phyloP scores from a whole-genome alignment of 2,329 filamentous ascomycete genomes.

The Fusarium gaditjirri region DNA sequence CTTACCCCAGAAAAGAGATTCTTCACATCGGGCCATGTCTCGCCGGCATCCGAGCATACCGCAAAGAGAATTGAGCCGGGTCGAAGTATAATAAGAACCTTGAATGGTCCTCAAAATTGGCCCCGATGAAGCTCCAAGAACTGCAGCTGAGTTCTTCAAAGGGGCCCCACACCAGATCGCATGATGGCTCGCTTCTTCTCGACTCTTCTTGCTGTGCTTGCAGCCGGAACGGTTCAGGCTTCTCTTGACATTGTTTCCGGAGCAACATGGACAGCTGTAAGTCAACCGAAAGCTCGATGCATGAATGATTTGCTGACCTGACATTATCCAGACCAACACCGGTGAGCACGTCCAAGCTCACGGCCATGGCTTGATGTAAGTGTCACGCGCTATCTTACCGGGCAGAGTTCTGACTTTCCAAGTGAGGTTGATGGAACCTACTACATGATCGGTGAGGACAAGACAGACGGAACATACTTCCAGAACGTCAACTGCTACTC shows the following conservation, averaged over 20 bases:
- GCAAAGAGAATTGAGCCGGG: background rate
- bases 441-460: constrained; percentile 78
- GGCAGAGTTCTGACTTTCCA: background rate
- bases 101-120: background rate
- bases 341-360: constrained; percentile 73
- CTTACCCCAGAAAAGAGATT: background rate
- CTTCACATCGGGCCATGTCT: background rate
- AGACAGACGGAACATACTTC: constrained; percentile 69
- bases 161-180: too few species aligned
- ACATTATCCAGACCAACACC: constrained; percentile 49
- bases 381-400: fast-evolving
- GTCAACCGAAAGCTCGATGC: background rate
- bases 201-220: constrained; percentile 3
- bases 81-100: background rate
- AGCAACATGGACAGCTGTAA: constrained; percentile 58
- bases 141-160: background rate
- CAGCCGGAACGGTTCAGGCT: constrained; percentile 9
- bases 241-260: constrained; percentile 55
- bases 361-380: constrained; percentile 70
- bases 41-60: constrained; percentile 4
- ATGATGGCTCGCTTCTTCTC: constrained; percentile 10
- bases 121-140: background rate
- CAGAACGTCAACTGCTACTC: constrained; percentile 76
- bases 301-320: fast-evolving
- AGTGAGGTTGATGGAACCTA: constrained; percentile 62